These are phyloP conservation scores for Salmacisia buchloeana DNA, from an alignment of 1,284 basidiomycete genomes.

Conservation along the genomic window DNA sequence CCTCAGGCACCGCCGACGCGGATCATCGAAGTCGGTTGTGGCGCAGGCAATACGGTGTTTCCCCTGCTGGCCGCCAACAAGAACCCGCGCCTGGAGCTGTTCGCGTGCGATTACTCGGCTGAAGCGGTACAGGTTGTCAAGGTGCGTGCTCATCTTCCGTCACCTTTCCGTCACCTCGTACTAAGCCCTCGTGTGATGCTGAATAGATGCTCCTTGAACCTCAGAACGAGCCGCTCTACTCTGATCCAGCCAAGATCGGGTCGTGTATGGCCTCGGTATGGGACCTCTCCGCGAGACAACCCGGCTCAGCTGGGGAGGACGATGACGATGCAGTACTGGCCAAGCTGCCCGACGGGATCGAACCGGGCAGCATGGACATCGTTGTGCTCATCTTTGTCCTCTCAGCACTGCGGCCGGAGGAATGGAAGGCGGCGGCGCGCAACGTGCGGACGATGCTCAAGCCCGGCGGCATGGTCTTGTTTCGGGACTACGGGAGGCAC, in stretches of 20 bases:
- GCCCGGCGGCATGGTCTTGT: slow-evolving; percentile 74
- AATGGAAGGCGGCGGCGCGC: slow-evolving; percentile 79
- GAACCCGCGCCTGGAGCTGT: slow-evolving; percentile 69
- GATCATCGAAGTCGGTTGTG: slow-evolving; percentile 47
- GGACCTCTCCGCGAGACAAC: slow-evolving; percentile 65
- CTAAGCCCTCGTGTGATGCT: background rate
- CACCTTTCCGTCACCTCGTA: slow-evolving; percentile 12
- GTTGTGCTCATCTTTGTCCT: slow-evolving; percentile 90
- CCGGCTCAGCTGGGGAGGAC: background rate
- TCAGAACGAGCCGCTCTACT: slow-evolving; percentile 2
- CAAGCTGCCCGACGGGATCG: slow-evolving; percentile 24
- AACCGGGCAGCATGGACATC: slow-evolving; percentile 67
- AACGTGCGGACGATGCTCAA: slow-evolving; percentile 77
- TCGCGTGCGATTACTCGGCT: slow-evolving; percentile 83
- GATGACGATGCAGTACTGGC: background rate
- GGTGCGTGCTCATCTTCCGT: slow-evolving; percentile 53
- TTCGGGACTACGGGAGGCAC: slow-evolving; percentile 91
- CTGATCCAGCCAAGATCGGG: background rate
- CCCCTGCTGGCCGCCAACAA: slow-evolving; percentile 75
- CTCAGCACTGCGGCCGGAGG: slow-evolving; percentile 84
- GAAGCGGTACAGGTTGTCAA: slow-evolving; percentile 89
- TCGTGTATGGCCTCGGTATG: slow-evolving; percentile 65
- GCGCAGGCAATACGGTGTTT: slow-evolving; percentile 83
- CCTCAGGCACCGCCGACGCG: slow-evolving; percentile 17
- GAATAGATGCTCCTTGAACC: background rate